Evolutionary conservation across 1,284 basidiomycete species (phyloP).

Genomic region (Boletus nobilissimus): DNA sequence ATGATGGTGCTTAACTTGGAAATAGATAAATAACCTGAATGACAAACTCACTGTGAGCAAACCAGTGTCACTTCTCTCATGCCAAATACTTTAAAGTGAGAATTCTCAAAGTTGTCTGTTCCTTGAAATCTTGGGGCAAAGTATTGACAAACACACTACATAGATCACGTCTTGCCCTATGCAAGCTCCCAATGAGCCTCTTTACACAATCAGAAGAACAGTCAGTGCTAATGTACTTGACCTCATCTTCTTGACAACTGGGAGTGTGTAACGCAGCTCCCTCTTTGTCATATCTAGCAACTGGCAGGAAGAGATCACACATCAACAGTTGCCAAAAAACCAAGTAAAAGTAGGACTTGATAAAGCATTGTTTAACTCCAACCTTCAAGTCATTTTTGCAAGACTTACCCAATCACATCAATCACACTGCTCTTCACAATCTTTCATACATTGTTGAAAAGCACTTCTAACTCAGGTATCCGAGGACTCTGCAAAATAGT

Average conservation of each 20-base stretch:
- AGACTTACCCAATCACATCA: conserved; percentile 76
- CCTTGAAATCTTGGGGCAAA: conserved; percentile 76
- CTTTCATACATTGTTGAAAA: conserved; percentile 77
- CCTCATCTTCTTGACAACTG: conserved; percentile 72
- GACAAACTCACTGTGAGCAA: conserved; percentile 69
- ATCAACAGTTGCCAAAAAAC: conserved; percentile 94
- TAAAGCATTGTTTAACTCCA: conserved; percentile 19
- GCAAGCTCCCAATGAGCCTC: conserved; percentile 62
- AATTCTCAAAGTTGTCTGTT: conserved; percentile 75
- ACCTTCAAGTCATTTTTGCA: conserved; percentile 1
- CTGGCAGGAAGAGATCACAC: conserved; percentile 85
- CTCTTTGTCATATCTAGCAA: conserved; percentile 76
- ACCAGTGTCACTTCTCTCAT: conserved; percentile 91
- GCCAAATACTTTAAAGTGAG: conserved; percentile 82
- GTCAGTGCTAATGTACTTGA: conserved; percentile 66
- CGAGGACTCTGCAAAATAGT: conserved; percentile 67
- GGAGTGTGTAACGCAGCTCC: conserved; percentile 64
- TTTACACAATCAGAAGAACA: conserved; percentile 70
- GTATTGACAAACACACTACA: conserved; percentile 65
- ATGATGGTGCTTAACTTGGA: conserved; percentile 58
- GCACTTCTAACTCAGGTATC: conserved; percentile 73
- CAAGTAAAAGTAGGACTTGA: conserved; percentile 87
- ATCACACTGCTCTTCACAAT: conserved; percentile 72
- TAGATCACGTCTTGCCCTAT: conserved; percentile 70
- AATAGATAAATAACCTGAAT: conserved; percentile 26